Evolutionary conservation across 106 monocot species (phyloP), one percentile per base, ranked within the genome.

Genomic region (Phalaenopsis aphrodite): DNA sequence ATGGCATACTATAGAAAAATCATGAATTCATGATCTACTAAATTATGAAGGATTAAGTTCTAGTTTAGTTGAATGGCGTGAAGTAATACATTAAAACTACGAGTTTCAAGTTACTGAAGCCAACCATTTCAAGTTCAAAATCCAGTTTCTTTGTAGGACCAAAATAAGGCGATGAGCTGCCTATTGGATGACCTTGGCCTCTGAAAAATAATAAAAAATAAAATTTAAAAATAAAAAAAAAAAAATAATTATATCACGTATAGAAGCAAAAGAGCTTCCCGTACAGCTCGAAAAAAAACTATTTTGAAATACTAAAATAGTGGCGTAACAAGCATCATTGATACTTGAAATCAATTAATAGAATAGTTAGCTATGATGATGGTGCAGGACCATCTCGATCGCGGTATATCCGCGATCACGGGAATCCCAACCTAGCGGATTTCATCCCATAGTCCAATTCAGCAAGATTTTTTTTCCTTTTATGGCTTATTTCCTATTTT

Each of bases 61-160:
- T 6, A 56, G 8, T 37, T 36, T 30, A 36, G 49, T 47, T 19
- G 11, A 72, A 55, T 78, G 24, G n/a, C 17, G 1, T 42, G n/a
- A 52, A 19, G 8, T 9, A 41, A 45, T 3, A 72, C 42, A 75
- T 42, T n/a, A 57, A 76, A 72, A 38, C 3, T 46, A 78, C 74
- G 45, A 75, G 7, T 38, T 57, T 65, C 64, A 75, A 41, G 7
- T 52, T 16, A 61, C 41, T 12, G 69, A 69, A 18, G 67, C 91
- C 81, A 81, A 95, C 99, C 99, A 99, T 95, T 85, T 99, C 99
- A 83, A 99, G 99, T 77, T 99, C 99, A 85, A 99, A 99, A 87
- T 99, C 99, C 81, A 99, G 78, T 82, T 99, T 99, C 39, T 77
- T 77, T 42, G 95, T 89, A 64, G 99, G 95, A 55, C 99, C 99